A percentile compares a stretch with the other conserved stretches of the same genome.
These are phyloP conservation scores for Dactylellina cionopaga DNA, from an alignment of 2,329 filamentous ascomycete species.

Conservation along the genomic window DNA sequence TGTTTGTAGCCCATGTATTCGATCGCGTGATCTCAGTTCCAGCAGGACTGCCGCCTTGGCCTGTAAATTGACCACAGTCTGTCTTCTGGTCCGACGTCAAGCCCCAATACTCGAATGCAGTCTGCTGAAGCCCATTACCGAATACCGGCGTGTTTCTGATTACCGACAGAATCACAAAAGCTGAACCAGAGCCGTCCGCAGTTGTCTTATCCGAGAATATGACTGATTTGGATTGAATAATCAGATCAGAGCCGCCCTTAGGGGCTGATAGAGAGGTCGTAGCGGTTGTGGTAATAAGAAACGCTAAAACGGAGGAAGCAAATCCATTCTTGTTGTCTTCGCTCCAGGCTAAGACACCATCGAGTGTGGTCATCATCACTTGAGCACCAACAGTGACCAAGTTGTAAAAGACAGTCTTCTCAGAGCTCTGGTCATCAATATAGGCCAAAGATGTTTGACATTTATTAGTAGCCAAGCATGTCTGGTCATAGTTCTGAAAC, in stretches of 20 bases:
- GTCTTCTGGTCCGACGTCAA: not conserved
- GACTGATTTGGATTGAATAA: not conserved
- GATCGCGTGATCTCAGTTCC: not conserved
- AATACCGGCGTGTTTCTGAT: not conserved
- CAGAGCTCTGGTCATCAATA: not conserved
- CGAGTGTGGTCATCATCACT: conserved; percentile 19
- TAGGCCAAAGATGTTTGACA: not conserved
- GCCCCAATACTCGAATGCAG: not conserved
- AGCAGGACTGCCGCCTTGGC: not conserved
- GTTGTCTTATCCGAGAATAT: not conserved
- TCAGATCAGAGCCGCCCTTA: not conserved
- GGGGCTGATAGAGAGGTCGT: not conserved
- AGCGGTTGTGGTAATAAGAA: not conserved
- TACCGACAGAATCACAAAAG: conserved; percentile 6
- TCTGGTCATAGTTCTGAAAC: conserved; percentile 64
- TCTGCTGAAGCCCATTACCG: not conserved
- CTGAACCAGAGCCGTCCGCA: not conserved
- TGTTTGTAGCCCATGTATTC: not conserved
- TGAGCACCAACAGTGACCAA: conserved; percentile 25
- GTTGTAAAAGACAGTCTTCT: conserved; percentile 14
- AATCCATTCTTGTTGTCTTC: conserved; percentile 43
- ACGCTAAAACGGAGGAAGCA: conserved; percentile 32
- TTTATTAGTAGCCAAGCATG: not conserved
- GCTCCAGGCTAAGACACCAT: not conserved
- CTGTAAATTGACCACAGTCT: not conserved